Base-by-base conservation (phyloP, 495 filamentous ascomycete genomes). In the Aspergillus steynii region DNA sequence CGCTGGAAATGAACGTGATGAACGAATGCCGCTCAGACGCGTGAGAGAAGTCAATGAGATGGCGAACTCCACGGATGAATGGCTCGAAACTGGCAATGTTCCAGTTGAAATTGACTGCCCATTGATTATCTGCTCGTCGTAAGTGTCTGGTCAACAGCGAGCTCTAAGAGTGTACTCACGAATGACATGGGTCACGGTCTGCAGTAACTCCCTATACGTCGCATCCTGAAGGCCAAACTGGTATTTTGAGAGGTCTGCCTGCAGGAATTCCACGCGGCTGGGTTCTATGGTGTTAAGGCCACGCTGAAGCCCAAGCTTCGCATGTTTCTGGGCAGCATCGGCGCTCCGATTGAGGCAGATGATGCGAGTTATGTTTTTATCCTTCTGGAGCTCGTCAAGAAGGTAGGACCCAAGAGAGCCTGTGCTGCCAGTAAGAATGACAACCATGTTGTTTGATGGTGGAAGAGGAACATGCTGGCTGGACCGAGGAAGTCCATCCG, bases 1-100 rank as follows among this genome's bases (percentile, higher is more conserved):
- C 77, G 14, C 78, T 82, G 4, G 82, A 85, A 42, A 85, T 72
- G 60, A 86, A 87, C 0, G 81, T 64, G n/a, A 86, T 70, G 7
- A 76, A 74, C 0, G 80, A 72, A 5, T 70, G 62, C 59, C 78
- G 74, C 10, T 60, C 53, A 12, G 82, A 74, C 15, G 67, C 61
- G 47, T 65, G 56, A 47, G 78, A 73, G 50, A 88, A 85, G 56
- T 83, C 75, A 5, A 76, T 74, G 8, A 87, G 65, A 53, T 79
- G 74, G 47, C 78, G 71, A 20, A 85, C 78, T 12, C 83, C 81
- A 15, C 66, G 66, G 29, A 87, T 76, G 59, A 82, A 74, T 4
- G 82, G 80, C 62, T 80, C 77, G 29, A 54, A 54, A 12, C 29
- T 32, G 12, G 28, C 10, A 12, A 54, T 20, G 12, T 31, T 32